Percentiles rank a stretch among this genome's conserved stretches.
Conservation (phyloP, 331 rosid species). For the Acacia pycnantha region DNA sequence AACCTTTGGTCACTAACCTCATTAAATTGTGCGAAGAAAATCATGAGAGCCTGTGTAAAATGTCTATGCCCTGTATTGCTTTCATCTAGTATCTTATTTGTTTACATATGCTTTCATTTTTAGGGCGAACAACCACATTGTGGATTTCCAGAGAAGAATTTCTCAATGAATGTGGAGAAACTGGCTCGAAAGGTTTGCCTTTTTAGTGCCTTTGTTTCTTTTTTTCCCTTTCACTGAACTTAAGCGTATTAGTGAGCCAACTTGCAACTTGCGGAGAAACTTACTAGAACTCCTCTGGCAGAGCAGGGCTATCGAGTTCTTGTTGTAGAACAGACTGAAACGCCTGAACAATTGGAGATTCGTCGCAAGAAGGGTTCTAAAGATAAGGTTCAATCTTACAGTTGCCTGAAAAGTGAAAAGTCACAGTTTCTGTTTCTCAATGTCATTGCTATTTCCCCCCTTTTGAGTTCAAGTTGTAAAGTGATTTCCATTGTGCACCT, state of each 20-base stretch:
- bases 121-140: conserved; percentile 99
- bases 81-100: conserved; percentile 1
- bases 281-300: conserved; percentile 28
- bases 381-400: conserved; percentile 66
- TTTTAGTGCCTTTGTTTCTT: conserved; percentile 21
- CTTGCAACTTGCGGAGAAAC: conserved; percentile 27
- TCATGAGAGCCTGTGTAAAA: background rate
- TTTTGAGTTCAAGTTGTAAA: background rate
- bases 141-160: conserved; percentile 96
- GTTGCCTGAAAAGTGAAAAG: conserved; percentile 1
- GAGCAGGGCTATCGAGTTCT: conserved; percentile 92
- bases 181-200: conserved; percentile 87
- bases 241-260: conserved; percentile 6
- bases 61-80: conserved; percentile 8
- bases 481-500: background rate
- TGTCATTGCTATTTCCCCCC: background rate
- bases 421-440: background rate
- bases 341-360: conserved; percentile 89
- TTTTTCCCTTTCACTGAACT: conserved; percentile 2
- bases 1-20: background rate
- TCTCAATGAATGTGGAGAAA: conserved; percentile 81
- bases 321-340: conserved; percentile 96
- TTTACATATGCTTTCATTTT: conserved; percentile 27
- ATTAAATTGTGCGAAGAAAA: background rate
- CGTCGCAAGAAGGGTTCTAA: conserved; percentile 87